Percentiles rank a stretch among this genome's conserved stretches.
phyloP scores from a whole-genome alignment of 805 yeast species.

The Starmerella potacharoeniae region DNA sequence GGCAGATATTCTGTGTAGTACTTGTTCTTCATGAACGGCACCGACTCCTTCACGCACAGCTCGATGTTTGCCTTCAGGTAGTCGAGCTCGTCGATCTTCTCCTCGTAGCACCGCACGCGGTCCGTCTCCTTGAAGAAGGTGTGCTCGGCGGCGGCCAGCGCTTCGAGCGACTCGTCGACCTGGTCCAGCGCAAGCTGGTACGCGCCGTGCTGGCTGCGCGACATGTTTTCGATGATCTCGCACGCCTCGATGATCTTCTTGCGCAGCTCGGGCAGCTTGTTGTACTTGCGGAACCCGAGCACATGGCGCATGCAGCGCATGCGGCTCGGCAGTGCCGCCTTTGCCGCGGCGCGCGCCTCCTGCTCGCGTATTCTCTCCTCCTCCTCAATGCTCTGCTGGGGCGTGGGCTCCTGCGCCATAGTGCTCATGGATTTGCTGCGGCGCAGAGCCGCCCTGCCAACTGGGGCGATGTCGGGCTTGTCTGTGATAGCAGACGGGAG shows the following conservation, averaged over 20 bases:
- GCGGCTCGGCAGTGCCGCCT: background rate
- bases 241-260: background rate
- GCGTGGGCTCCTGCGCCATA: background rate
- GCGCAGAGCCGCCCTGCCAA: background rate
- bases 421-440: background rate
- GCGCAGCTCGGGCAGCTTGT: background rate
- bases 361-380: background rate
- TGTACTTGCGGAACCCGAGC: constrained; percentile 13
- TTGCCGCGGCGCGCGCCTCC: background rate
- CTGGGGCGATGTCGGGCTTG: background rate
- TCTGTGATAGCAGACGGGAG: background rate
- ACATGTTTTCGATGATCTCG: background rate
- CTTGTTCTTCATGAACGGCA: background rate
- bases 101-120: background rate
- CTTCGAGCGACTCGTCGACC: constrained; percentile 5
- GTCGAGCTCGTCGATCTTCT: constrained; percentile 7
- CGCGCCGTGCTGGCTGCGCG: background rate
- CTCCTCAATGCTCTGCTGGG: background rate
- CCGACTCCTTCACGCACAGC: constrained; percentile 6
- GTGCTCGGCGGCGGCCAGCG: constrained; percentile 6
- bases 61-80: constrained; percentile 14
- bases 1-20: background rate
- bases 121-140: constrained; percentile 7
- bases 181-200: constrained; percentile 2
- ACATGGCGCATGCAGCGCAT: constrained; percentile 4